Base-by-base conservation (phyloP, 2,329 filamentous ascomycete genomes). In the Alternaria metachromatica region DNA sequence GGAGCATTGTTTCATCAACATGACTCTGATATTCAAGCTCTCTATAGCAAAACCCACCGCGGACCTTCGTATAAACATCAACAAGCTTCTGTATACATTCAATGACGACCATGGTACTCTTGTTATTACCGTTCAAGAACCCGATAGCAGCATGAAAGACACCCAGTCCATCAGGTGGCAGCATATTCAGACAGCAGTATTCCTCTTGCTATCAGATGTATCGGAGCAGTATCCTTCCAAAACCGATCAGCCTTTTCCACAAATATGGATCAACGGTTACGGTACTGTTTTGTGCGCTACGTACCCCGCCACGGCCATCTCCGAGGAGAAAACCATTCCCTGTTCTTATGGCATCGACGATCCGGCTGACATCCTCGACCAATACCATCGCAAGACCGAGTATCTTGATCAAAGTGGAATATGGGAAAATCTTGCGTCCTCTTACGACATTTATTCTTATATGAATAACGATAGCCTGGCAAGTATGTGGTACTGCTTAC, bases 341-440 rank as follows among this genome's bases (percentile, higher is more conserved):
- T 37, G 7, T n/a, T 37, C 13, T 6, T 15, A 37, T n/a, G 4
- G 1, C 15, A 37, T n/a, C 33, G 13, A n/a, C 33, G 15, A n/a
- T n/a, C 15, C 33, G 33, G 4, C 1, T 1, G 7, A 37, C 13
- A 2, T 37, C 6, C 13, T 8, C 13, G 3, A 1, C 1, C 13
- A 37, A 15, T 1, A 2, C 15, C 0, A 3, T 9, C 13, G 33
- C 33, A 37, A 5, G 33, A 9, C 3, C 5, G 1, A 7, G 0
- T 6, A 4, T 30, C 28, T 30, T 30, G 12, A 30, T 6, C 28
- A 30, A 30, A 26, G 25, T 9, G 25, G 25, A 9, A 26, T 26
- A 9, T 26, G 25, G 25, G 25, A 3, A 8, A 9, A 26, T 9
- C 8, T 9, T 9, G 25, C 8, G 6, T 26, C 25, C 25, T 9